Base-by-base conservation (phyloP, 1,139 yeast species). In the Hyphopichia pseudoburtonii region DNA sequence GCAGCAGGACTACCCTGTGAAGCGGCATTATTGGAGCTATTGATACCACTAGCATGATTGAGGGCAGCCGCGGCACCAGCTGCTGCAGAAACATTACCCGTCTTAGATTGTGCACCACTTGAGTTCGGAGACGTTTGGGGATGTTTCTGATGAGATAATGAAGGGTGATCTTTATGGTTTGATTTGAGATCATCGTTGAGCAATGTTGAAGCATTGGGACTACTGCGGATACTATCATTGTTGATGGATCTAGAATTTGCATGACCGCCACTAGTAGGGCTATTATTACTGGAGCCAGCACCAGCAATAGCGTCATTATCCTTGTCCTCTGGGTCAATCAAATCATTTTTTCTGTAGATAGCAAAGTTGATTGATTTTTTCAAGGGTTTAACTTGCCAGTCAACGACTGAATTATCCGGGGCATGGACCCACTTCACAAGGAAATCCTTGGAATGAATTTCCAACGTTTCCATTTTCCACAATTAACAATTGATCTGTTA, bases 351-450 rank as follows among this genome's bases (percentile, higher is more conserved):
- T 35, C 67, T 61, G 53, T 80, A 83, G 32, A 81, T 68, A 9
- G 85, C 80, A 50, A 81, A 76, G 50, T 79, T 78, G 47, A 90
- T 81, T n/a, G 95, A 85, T 53, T 82, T 83, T 56, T 86, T 89
- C 51, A 83, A 59, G 2, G 97, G 97, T 52, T 82, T 85, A 34
- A 88, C 74, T 54, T 84, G 90, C 85, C 94, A 92, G 45, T 78
- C 78, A 32, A 90, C 75, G 17, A 73, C 61, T 22, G 83, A 76
- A 42, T 80, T 76, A 31, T 79, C 83, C 0, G 86, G 83, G 7
- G 84, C 87, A 45, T 81, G 77, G 42, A 89, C 80, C 97, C 97
- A 92, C 51, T 90, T 87, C 52, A 90, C 86, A 47, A 89, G 77
- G 54, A 86, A 90, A 42, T 92, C 86, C 57, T 87, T 86, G 37